Evolutionary conservation across 495 filamentous ascomycete species (phyloP), one percentile per base, ranked within the genome.

Genomic region (Trichoderma virens): DNA sequence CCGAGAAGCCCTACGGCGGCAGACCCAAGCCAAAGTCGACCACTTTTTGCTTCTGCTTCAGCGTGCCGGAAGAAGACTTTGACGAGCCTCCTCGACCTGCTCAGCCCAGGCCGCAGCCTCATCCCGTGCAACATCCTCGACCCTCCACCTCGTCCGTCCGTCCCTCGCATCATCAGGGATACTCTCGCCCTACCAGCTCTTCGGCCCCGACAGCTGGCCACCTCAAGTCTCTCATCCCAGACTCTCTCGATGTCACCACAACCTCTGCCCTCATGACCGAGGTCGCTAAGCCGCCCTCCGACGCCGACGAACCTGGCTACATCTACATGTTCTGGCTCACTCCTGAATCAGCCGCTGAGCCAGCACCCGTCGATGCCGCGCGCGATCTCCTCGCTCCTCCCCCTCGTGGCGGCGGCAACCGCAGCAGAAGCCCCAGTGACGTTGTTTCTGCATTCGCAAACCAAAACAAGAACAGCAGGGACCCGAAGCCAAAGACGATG

Each of bases 291-390:
- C 91, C 93, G 13, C 82, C 95, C 65, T 90, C 90, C 3, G 75
- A 75, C 5, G 75, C 79, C 45, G 94, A 98, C 69, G 90, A 95
- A 59, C 82, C 90, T 54, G 94, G 94, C 41, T 98, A 92, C 72
- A 98, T 98, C 68, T 98, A 98, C 80, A 94, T 98, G 69, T 98
- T 97, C 82, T 96, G 92, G 92, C 79, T 97, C 5, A 88, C 83
- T 5, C 83, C 83, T 43, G 83, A 82, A 62, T 81, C 73, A n/a
- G 72, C 76, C 59, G 74, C 75, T 4, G 67, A 76, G 7, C 76
- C 80, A 1, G 81, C 85, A 16, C 81, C 86, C 0, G 74, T 74
- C 5, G 83, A 87, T 32, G 80, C 82, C 28, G 89, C 86, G 3
- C 79, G 79, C 5, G 82, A 82, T 7, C 80, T 90, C 9, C 80